These are phyloP conservation scores for Hanseniaspora clermontiae DNA, from an alignment of 805 yeast genomes.

Conservation along the genomic window DNA sequence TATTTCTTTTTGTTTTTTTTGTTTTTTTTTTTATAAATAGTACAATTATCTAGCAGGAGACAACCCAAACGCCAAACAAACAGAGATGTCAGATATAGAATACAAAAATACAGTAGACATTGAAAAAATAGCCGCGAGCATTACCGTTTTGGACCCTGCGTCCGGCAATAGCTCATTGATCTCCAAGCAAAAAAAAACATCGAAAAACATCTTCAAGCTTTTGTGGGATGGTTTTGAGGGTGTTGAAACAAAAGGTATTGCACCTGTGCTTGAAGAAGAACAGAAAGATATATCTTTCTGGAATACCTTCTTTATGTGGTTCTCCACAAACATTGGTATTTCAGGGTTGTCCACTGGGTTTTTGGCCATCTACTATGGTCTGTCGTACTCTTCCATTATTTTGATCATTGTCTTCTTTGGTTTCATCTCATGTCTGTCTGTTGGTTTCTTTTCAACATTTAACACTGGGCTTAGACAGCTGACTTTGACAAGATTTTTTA, in stretches of 20 bases:
- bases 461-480: conserved; percentile 89
- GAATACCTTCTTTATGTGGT: conserved; percentile 67
- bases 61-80: background rate
- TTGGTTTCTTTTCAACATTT: conserved; percentile 67
- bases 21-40: too few species aligned
- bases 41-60: too few species aligned
- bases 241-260: conserved; percentile 7
- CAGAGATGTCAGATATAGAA: background rate
- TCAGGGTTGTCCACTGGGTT: conserved; percentile 76
- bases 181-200: background rate
- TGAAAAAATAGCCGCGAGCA: background rate
- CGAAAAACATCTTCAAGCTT: background rate
- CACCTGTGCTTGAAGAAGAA: conserved; percentile 60
- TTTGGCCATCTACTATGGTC: conserved; percentile 45
- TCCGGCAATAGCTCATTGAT: background rate
- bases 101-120: background rate
- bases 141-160: background rate
- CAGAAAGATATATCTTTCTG: conserved; percentile 27
- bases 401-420: conserved; percentile 61
- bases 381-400: conserved; percentile 62
- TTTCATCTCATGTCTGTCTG: conserved; percentile 59
- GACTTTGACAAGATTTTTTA: conserved; percentile 62
- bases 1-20: too few species aligned
- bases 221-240: conserved; percentile 18
- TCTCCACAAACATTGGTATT: conserved; percentile 76